phyloP scores from a whole-genome alignment of 768 basidiomycete species.

The Ramaria sp. region DNA sequence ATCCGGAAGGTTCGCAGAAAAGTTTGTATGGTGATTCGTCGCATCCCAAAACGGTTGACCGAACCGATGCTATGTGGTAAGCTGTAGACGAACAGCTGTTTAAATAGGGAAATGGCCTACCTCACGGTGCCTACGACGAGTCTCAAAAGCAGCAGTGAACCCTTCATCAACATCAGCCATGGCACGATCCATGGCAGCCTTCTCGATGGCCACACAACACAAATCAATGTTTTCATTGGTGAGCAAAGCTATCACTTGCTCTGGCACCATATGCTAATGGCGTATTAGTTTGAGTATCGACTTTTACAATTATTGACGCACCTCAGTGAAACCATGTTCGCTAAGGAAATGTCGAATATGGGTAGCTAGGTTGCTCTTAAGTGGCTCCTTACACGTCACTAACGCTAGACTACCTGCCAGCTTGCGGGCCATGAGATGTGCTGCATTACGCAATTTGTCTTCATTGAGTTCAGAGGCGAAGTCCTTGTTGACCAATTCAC shows the following conservation, averaged over 20 bases:
- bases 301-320: constrained; percentile 20
- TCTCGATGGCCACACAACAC: constrained; percentile 91
- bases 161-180: constrained; percentile 88
- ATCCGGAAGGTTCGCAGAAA: constrained; percentile 71
- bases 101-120: constrained; percentile 25
- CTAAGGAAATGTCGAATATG: constrained; percentile 76
- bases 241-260: constrained; percentile 67
- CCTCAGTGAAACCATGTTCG: constrained; percentile 88
- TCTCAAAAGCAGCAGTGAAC: constrained; percentile 72
- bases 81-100: not conserved
- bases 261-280: constrained; percentile 58
- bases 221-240: constrained; percentile 89
- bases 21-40: constrained; percentile 56
- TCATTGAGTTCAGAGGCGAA: constrained; percentile 91
- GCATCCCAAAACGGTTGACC: constrained; percentile 87
- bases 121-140: constrained; percentile 80
- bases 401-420: constrained; percentile 92
- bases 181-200: constrained; percentile 95
- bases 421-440: constrained; percentile 93
- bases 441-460: constrained; percentile 81
- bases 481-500: constrained; percentile 92
- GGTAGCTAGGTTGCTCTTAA: constrained; percentile 82
- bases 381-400: constrained; percentile 96
- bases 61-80: constrained; percentile 40
- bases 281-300: constrained; percentile 3